Conservation (phyloP, 1,139 yeast genomes). For the Yamadazyma pseudoaaseri region DNA sequence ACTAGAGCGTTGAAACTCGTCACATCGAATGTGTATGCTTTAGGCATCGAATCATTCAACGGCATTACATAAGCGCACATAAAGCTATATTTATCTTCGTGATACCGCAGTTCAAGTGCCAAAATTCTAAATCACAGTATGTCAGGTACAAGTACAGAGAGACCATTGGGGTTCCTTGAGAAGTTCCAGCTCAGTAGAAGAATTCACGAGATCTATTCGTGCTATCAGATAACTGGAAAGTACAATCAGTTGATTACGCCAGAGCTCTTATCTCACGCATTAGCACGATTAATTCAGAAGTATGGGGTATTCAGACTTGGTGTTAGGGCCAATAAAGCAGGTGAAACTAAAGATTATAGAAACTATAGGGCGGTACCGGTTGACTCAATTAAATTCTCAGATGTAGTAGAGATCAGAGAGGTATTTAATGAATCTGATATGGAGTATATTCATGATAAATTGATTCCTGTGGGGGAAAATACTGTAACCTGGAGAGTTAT, state of each 20-base stretch:
- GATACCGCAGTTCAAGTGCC: too few species aligned
- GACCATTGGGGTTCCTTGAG: too few species aligned
- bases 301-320: constrained; percentile 19
- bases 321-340: not conserved
- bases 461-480: constrained; percentile 15
- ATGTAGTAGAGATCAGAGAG: constrained; percentile 23
- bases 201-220: too few species aligned
- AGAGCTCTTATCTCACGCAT: constrained; percentile 24
- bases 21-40: too few species aligned
- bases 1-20: too few species aligned
- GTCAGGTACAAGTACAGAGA: too few species aligned
- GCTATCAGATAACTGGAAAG: constrained; percentile 26
- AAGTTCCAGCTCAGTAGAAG: too few species aligned
- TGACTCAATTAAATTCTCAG: constrained; percentile 20
- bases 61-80: too few species aligned
- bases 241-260: constrained; percentile 19
- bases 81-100: too few species aligned
- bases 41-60: too few species aligned
- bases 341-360: not conserved
- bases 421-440: constrained; percentile 18
- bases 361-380: constrained; percentile 21
- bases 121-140: too few species aligned
- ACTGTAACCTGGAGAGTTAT: constrained; percentile 33
- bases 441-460: constrained; percentile 15
- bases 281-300: constrained; percentile 19